phyloP scores from a whole-genome alignment of 306 rosid species.

The Vigna radiata region DNA sequence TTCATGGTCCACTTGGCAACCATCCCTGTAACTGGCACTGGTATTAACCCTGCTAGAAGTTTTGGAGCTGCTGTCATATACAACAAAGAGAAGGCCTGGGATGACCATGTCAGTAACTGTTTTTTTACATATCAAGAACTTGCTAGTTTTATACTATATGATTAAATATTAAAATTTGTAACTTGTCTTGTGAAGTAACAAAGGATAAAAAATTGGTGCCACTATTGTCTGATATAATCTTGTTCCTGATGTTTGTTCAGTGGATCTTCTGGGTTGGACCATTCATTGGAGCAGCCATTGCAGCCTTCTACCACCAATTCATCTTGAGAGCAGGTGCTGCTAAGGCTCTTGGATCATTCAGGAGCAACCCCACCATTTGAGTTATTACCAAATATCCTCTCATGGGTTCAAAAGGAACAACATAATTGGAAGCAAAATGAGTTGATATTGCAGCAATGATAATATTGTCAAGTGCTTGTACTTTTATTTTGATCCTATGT shows the following conservation, averaged over 20 bases:
- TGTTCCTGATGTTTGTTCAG: constrained; percentile 44
- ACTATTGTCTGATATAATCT: neutral
- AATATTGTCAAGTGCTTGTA: constrained; percentile 25
- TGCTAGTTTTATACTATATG: neutral
- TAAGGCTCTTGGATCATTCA: constrained; percentile 78
- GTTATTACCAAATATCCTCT: constrained; percentile 2
- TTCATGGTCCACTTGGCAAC: constrained; percentile 86
- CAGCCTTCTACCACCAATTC: constrained; percentile 83
- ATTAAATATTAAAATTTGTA: neutral
- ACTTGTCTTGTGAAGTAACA: neutral
- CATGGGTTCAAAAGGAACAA: constrained; percentile 4
- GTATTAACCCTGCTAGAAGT: constrained; percentile 85
- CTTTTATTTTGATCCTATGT: constrained; percentile 21
- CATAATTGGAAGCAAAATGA: constrained; percentile 4
- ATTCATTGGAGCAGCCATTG: constrained; percentile 75
- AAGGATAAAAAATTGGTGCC: neutral
- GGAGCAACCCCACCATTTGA: constrained; percentile 61
- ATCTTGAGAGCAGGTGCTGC: constrained; percentile 77
- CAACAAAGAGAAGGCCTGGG: constrained; percentile 59
- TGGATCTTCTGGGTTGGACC: constrained; percentile 91
- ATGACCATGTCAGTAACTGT: constrained; percentile 59
- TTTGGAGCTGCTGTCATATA: constrained; percentile 72
- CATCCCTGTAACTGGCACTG: constrained; percentile 76
- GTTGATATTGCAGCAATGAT: neutral
- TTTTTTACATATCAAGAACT: neutral